A percentile compares a stretch with the other conserved stretches of the same genome.
Conservation (phyloP, 257 asterid genomes). For the Leptodermis oblonga region DNA sequence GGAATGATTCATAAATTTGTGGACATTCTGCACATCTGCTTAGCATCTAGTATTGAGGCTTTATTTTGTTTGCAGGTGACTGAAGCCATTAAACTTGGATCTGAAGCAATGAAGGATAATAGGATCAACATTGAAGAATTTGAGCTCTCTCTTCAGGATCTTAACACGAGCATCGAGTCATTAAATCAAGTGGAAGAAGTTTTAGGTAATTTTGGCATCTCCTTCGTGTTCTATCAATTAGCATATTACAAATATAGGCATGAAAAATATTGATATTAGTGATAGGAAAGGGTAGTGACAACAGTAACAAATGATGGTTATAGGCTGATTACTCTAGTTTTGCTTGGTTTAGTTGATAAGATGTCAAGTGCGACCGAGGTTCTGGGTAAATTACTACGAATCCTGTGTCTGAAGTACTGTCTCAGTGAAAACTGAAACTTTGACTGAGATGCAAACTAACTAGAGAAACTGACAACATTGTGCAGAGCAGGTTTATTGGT, state of each 20-base stretch:
- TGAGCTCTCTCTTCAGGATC: slow-evolving; percentile 58
- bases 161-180: slow-evolving; percentile 55
- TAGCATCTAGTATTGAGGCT: neutral
- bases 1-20: neutral
- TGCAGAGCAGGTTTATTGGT: neutral
- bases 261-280: neutral
- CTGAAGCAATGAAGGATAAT: slow-evolving; percentile 56
- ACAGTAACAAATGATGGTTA: neutral
- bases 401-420: neutral
- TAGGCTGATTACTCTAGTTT: neutral
- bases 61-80: slow-evolving; percentile 45
- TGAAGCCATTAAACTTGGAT: slow-evolving; percentile 67
- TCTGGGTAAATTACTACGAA: neutral
- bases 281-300: neutral
- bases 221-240: slow-evolving; percentile 12
- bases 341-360: too few species aligned
- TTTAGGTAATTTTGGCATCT: slow-evolving; percentile 38
- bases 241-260: neutral
- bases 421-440: neutral
- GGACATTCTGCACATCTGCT: neutral
- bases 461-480: too few species aligned
- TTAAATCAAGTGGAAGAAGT: slow-evolving; percentile 56
- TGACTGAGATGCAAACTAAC: neutral
- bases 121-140: slow-evolving; percentile 57
- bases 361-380: neutral